Base-by-base conservation (phyloP, 148 eudicot species). In the Rhododendron simsii region DNA sequence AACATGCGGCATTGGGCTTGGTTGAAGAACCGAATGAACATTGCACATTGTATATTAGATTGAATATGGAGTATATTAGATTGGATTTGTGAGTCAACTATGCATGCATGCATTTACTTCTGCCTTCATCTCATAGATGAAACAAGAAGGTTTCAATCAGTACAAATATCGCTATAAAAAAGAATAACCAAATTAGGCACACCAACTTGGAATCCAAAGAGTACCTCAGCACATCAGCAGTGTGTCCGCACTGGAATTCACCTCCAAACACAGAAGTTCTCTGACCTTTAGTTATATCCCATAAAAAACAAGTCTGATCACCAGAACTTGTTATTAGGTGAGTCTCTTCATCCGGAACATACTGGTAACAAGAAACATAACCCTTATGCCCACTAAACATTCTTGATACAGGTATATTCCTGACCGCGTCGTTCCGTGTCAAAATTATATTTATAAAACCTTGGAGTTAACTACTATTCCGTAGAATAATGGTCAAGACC, bases 171-270 rank as follows among this genome's bases (percentile, higher is more conserved):
- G 79, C 23, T 6, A 55, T 10, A 37, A 74, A 81, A 51, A 83
- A 30, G 18, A 45, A 80, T 2, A 87, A 33, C 35, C 12, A 23
- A 44, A 53, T 41, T 63, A 9, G 48, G 41, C 23, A 59, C 59
- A 44, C 13, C 4, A 82, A 55, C 57, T 8, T 79, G 45, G 61
- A 78, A 15, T 41, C 84, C 80, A 80, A 28, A 12, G 85, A 85
- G 67, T 92, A 95, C 99, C 99, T 95, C 81, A 92, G 86, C 78
- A 97, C 98, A 86, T 95, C 98, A 87, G 92, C 92, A 87, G 96
- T 95, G 88, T 95, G 99, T 69, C 99, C 99, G 80, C 95, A 97
- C 82, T 95, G 99, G 90, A 93, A 95, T 92, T 97, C 99, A 85
- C 99, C 99, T 86, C 98, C 98, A 90, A 97, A 96, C 15, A 96